Evolutionary conservation across 2,329 filamentous ascomycete species (phyloP).

Genomic region (Cercospora sp.): DNA sequence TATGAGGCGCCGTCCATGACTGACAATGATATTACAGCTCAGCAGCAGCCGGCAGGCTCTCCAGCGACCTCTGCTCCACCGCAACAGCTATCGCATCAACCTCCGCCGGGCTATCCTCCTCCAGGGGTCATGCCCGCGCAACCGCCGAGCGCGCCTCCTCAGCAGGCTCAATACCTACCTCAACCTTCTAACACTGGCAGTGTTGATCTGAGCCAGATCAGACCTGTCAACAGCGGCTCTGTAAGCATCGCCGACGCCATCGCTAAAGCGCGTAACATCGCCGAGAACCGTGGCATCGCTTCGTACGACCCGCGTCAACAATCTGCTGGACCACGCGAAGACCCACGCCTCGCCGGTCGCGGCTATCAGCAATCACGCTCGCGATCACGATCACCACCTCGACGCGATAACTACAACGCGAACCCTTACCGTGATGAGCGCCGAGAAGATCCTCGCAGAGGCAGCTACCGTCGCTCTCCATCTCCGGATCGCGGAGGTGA

Average conservation of each 20-base stretch:
- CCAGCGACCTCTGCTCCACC: conserved; percentile 47
- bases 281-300: conserved; percentile 71
- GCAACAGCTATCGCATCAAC: conserved; percentile 44
- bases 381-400: conserved; percentile 69
- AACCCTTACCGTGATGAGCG: conserved; percentile 86
- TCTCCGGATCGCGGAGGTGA: conserved; percentile 55
- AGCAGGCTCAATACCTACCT: conserved; percentile 50
- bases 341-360: conserved; percentile 54
- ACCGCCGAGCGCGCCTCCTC: conserved; percentile 36
- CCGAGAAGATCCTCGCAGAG: conserved; percentile 63
- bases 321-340: conserved; percentile 37
- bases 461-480: conserved; percentile 67
- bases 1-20: not conserved
- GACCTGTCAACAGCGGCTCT: conserved; percentile 75
- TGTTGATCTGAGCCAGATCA: conserved; percentile 76
- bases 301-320: conserved; percentile 47
- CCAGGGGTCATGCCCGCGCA: conserved; percentile 41
- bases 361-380: conserved; percentile 62
- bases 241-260: conserved; percentile 83
- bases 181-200: conserved; percentile 72
- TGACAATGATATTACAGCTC: conserved; percentile 15
- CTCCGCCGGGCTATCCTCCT: conserved; percentile 49
- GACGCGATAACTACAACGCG: conserved; percentile 62
- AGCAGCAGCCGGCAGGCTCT: conserved; percentile 40
- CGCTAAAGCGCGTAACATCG: conserved; percentile 79